Evolutionary conservation across 495 filamentous ascomycete species (phyloP).

Genomic region (Pyrenula massariospora): DNA sequence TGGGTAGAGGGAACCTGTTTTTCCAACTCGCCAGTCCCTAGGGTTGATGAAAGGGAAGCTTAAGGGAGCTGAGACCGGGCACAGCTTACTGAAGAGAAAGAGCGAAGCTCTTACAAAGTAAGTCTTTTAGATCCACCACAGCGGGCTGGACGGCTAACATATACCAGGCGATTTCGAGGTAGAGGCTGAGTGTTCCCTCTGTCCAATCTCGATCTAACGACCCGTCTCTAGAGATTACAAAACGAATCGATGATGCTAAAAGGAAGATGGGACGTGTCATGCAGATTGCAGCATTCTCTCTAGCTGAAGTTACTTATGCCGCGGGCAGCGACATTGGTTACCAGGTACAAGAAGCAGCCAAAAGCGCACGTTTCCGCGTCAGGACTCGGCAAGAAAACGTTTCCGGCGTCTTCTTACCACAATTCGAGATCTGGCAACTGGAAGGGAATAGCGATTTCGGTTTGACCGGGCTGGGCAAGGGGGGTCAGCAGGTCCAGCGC

Average conservation of each 20-base stretch:
- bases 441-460: conserved; percentile 95
- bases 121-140: conserved; percentile 6
- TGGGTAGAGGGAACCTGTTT: conserved; percentile 72
- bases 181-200: conserved; percentile 17
- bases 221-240: conserved; percentile 72
- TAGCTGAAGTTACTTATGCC: conserved; percentile 96
- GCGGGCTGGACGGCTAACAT: conserved; percentile 5
- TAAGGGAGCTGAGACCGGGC: conserved; percentile 87
- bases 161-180: conserved; percentile 74
- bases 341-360: conserved; percentile 93
- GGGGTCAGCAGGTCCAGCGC: conserved; percentile 90
- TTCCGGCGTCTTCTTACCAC: conserved; percentile 83
- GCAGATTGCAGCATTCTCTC: conserved; percentile 95
- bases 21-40: conserved; percentile 93
- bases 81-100: conserved; percentile 81
- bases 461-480: conserved; percentile 90
- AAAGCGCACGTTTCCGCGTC: conserved; percentile 81
- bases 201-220: conserved; percentile 18
- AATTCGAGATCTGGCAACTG: conserved; percentile 74
- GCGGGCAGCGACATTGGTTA: conserved; percentile 93
- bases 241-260: conserved; percentile 96
- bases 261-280: conserved; percentile 99
- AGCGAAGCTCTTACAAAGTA: conserved; percentile 88
- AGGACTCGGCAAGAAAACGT: conserved; percentile 97
- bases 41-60: conserved; percentile 97